Evolutionary conservation across 164 flowering plant species (phyloP).

Genomic region (Nymphaea thermarum): DNA sequence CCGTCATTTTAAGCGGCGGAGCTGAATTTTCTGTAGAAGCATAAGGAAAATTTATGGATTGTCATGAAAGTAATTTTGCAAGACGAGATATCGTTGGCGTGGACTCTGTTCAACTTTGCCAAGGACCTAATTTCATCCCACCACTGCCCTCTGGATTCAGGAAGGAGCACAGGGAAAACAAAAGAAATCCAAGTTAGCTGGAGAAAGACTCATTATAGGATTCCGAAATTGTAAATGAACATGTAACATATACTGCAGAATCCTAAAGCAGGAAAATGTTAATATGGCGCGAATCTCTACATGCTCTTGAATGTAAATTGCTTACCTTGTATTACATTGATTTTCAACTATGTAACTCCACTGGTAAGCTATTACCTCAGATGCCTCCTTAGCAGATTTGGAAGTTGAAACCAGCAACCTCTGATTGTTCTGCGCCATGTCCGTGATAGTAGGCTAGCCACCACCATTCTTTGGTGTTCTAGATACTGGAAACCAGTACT

Average conservation of each 20-base stretch:
- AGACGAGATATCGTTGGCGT: conserved; percentile 43
- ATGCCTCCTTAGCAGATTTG: conserved; percentile 56
- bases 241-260: no score
- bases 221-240: no score
- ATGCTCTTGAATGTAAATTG: neutral
- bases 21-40: conserved; percentile 75
- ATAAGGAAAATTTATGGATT: conserved; percentile 17
- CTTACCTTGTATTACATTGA: conserved; percentile 56
- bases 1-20: conserved; percentile 43
- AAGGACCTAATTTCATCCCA: conserved; percentile 61
- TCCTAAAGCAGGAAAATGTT: no score
- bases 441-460: conserved; percentile 77
- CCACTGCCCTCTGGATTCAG: conserved; percentile 57
- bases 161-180: neutral
- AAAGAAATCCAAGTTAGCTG: no score
- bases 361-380: conserved; percentile 81
- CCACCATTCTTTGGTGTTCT: conserved; percentile 76
- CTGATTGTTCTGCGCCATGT: conserved; percentile 64
- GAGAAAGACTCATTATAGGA: no score
- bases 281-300: no score
- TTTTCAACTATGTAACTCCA: conserved; percentile 89
- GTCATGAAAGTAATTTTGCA: conserved; percentile 55
- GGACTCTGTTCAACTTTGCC: conserved; percentile 81
- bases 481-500: conserved; percentile 79
- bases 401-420: conserved; percentile 86